Conservation (phyloP, 306 rosid species). For the Luffa aegyptiaca region DNA sequence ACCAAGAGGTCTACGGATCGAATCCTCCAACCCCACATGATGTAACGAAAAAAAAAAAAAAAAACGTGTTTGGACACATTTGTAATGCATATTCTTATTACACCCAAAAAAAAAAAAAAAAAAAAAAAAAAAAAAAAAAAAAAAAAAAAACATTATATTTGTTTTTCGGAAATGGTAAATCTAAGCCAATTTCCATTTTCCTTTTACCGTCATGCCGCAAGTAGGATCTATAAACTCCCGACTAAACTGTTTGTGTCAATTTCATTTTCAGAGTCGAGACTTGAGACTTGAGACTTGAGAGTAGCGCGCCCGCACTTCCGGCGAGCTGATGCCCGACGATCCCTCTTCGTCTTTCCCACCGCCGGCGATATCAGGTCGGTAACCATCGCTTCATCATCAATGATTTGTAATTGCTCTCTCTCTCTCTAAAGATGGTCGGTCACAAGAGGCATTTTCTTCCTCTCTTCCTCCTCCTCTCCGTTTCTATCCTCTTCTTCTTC, state of each 20-base stretch:
- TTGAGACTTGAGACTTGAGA: not conserved
- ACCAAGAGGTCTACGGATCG: too few relatives aligned
- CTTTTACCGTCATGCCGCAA: too few relatives aligned
- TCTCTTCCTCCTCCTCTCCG: conserved; percentile 33
- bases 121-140: too few relatives aligned
- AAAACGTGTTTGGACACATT: too few relatives aligned
- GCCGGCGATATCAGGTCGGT: not conserved
- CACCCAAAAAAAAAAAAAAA: too few relatives aligned
- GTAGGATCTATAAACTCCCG: too few relatives aligned
- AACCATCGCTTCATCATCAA: not conserved
- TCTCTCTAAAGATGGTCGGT: conserved; percentile 39
- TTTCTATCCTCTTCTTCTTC: conserved; percentile 25
- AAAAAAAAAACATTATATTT: too few relatives aligned
- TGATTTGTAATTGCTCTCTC: not conserved
- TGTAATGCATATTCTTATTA: too few relatives aligned
- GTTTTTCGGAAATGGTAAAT: too few relatives aligned
- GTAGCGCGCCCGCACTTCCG: not conserved
- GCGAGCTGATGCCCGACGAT: not conserved
- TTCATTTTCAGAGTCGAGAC: not conserved
- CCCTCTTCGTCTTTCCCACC: not conserved
- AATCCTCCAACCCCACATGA: too few relatives aligned
- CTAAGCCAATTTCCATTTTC: too few relatives aligned
- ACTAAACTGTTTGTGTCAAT: not conserved
- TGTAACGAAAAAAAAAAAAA: too few relatives aligned
- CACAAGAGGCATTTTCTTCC: conserved; percentile 56